Evolutionary conservation across 371 early-diverging fungal species (phyloP), one percentile per base, ranked within the genome.

Genomic region (Syncephalis plumigaleata): DNA sequence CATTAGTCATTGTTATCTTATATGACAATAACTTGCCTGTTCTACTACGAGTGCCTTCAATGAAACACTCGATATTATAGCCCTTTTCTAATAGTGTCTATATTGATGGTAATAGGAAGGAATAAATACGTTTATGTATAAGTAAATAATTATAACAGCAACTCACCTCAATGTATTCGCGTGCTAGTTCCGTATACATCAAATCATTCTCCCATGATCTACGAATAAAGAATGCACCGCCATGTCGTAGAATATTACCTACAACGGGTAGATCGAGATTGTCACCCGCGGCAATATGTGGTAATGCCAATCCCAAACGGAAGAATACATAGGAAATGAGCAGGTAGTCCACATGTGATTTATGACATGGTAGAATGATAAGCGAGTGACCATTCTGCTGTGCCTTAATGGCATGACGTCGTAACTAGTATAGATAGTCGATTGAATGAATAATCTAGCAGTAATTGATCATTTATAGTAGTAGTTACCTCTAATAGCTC

Each of bases 311-410:
- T 26, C 84, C 84, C 39, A 85, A 67, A 27, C 84, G 75, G 64
- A 75, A 84, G 65, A 90, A 79, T 20, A 87, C 66, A 54, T 87
- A 90, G 20, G 72, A 73, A 21, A 87, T 70, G 17, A 87, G 85
- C n/a, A 90, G 59, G 56, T 90, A 90, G 60, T 90, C 91, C 44
- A 90, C 70, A 53, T 90, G 91, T 1, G 84, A 83, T 66, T 87
- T 90, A 63, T 90, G 91, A 39, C 76, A 86, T 21, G 91, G 91
- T 49, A 86, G 55, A 39, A 87, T 68, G 18, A 90, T 68, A 45
- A 90, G 63, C 1, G 88, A 86, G 46, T 81, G 66, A 42, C 75
- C 70, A 40, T 76, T 71, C 50, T 74, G 66, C 46, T 77, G 73
- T 16, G 80, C 79, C 5, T 68, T 53, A 38, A 70, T 54, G n/a